Evolutionary conservation across 1,284 basidiomycete species (phyloP), one percentile per base, ranked within the genome.

Genomic region (Bondarzewia mesenterica): DNA sequence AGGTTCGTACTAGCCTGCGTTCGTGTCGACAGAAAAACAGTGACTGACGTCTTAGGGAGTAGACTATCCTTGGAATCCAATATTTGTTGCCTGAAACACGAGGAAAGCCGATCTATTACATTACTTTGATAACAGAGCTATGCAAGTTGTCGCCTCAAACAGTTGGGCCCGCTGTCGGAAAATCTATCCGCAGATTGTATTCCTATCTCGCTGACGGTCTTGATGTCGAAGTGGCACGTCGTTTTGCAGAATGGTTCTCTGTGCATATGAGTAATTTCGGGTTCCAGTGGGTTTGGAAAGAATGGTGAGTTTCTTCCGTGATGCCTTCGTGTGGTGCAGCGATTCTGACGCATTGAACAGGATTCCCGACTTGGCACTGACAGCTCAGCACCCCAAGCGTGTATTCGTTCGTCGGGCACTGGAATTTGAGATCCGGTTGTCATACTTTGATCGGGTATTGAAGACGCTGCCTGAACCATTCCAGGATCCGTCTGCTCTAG

Each of bases 201-300:
- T 68, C 65, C 12, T 65, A 77, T 12, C 72, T 95, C n/a, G 73
- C 75, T 1, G 86, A 92, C 39, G 88, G 88, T 1, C 72, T 97
- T 32, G 94, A 97, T 55, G 80, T 89, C 4, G 94, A 96, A 57
- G 71, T 90, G 41, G 74, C 86, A 0, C 75, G 83, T 48, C 74
- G 92, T 18, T 88, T 93, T 51, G 81, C 89, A 0, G 93, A 96
- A 56, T 99, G 96, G 96, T 97, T 98, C 60, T 81, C 91, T 5
- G 77, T 90, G 2, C 96, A 99, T 60, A 87, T 99, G 78, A 93
- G 89, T 58, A 99, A 99, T 69, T 99, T 99, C 66, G 88, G 87
- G 18, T 99, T 98, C 70, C 83, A 86, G 58, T 99, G 96, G 96
- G 93, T 94, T n/a, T 99, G 96, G 96, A 93, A 93, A 60, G 96